Percentiles rank a stretch among this genome's conserved stretches.
phyloP scores from a whole-genome alignment of 1,284 basidiomycete genomes.

The Tylopilus sp. region DNA sequence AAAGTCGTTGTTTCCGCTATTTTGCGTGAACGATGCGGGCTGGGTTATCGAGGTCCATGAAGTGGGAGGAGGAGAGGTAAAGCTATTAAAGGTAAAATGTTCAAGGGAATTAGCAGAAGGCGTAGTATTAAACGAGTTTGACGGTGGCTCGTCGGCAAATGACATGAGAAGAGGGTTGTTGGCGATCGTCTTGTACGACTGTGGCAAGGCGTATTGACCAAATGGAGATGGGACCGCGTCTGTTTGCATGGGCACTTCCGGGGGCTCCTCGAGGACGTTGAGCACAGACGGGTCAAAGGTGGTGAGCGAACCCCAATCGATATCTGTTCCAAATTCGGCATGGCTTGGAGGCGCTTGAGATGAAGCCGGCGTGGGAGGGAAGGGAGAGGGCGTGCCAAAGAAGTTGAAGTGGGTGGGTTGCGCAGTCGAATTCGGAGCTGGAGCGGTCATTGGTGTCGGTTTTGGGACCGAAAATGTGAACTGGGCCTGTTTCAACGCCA shows the following conservation, averaged over 20 bases:
- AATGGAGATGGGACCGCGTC: conserved; percentile 49
- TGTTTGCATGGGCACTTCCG: conserved; percentile 51
- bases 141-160: conserved; percentile 56
- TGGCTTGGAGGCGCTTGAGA: conserved; percentile 21
- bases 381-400: conserved; percentile 28
- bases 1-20: conserved; percentile 22
- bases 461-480: conserved; percentile 75
- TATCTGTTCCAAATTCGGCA: conserved; percentile 36
- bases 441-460: conserved; percentile 23
- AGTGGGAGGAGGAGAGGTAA: conserved; percentile 21
- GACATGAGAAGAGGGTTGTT: conserved; percentile 78
- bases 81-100: conserved; percentile 20
- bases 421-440: conserved; percentile 20
- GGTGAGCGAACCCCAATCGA: conserved; percentile 62
- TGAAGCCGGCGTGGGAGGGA: conserved; percentile 24
- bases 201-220: conserved; percentile 36
- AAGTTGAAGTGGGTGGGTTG: conserved; percentile 32
- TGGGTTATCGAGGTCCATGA: conserved; percentile 38
- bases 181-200: conserved; percentile 66
- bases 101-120: conserved; percentile 21
- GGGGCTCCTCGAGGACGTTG: conserved; percentile 55
- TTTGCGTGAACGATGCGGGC: conserved; percentile 36
- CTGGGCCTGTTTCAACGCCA: conserved; percentile 63
- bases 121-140: conserved; percentile 21
- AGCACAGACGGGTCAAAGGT: conserved; percentile 64